phyloP scores from a whole-genome alignment of 1,139 yeast genomes.

The Saccharomyces hybrid region DNA sequence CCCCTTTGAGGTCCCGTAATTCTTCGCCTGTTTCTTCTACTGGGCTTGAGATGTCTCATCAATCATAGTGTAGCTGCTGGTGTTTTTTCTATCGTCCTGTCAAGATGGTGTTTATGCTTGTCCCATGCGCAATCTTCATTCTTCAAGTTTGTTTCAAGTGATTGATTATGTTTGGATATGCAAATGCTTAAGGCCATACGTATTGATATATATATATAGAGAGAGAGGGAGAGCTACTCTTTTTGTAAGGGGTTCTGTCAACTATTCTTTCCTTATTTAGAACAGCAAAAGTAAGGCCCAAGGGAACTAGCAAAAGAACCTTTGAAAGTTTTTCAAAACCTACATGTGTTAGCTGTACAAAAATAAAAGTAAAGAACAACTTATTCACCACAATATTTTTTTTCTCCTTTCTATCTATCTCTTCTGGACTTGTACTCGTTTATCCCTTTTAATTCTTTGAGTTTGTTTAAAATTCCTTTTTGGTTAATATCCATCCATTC shows the following conservation, averaged over 20 bases:
- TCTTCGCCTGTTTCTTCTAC: not conserved
- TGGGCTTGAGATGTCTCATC: not conserved
- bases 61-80: not conserved
- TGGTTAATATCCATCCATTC: conserved; percentile 1
- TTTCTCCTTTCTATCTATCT: not conserved
- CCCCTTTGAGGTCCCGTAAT: not conserved
- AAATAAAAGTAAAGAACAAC: not conserved
- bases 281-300: not conserved
- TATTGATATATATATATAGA: not conserved
- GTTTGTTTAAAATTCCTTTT: not conserved
- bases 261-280: not conserved
- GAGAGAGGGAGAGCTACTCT: not conserved
- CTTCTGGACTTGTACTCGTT: not conserved
- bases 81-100: not conserved
- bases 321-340: not conserved
- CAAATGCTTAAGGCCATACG: not conserved
- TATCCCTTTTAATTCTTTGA: not conserved
- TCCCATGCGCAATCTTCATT: not conserved
- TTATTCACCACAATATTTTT: not conserved
- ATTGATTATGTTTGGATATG: not conserved
- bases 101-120: not conserved
- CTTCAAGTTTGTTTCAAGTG: not conserved
- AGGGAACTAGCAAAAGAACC: not conserved
- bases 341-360: not conserved
- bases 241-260: not conserved